These are phyloP conservation scores for Monosporascus sp. DNA, from an alignment of 2,329 filamentous ascomycete species.

Conservation along the genomic window DNA sequence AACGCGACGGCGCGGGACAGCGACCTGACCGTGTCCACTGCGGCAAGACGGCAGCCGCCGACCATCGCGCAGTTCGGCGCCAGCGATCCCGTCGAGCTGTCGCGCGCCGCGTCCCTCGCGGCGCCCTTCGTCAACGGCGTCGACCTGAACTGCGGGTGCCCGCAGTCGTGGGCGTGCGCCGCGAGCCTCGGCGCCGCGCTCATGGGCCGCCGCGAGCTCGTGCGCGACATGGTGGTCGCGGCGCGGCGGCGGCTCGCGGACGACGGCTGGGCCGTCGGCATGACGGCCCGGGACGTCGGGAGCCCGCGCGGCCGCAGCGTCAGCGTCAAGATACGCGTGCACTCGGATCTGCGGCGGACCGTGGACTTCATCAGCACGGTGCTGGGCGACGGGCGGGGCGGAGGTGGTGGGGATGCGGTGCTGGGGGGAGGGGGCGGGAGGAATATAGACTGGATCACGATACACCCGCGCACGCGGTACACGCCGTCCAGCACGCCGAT, in stretches of 20 bases:
- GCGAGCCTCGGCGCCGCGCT: conserved; percentile 65
- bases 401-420: neutral
- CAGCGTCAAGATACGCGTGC: conserved; percentile 67
- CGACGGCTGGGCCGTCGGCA: conserved; percentile 49
- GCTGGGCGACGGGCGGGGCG: conserved; percentile 42
- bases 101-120: conserved; percentile 57
- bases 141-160: conserved; percentile 69
- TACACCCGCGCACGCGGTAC: conserved; percentile 60
- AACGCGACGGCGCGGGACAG: conserved; percentile 55
- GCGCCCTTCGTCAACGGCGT: conserved; percentile 60
- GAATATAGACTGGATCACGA: conserved; percentile 63
- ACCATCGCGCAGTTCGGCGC: conserved; percentile 66
- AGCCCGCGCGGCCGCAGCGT: conserved; percentile 50
- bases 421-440: conserved; percentile 17
- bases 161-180: conserved; percentile 67
- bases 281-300: conserved; percentile 35
- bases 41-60: conserved; percentile 38
- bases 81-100: conserved; percentile 56
- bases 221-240: conserved; percentile 60
- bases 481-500: conserved; percentile 60
- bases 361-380: conserved; percentile 61
- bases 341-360: conserved; percentile 56
- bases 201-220: conserved; percentile 60
- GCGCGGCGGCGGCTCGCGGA: conserved; percentile 46
- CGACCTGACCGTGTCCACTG: conserved; percentile 55